Conservation (phyloP, 345 rosid genomes). For the Gossypium turneri region DNA sequence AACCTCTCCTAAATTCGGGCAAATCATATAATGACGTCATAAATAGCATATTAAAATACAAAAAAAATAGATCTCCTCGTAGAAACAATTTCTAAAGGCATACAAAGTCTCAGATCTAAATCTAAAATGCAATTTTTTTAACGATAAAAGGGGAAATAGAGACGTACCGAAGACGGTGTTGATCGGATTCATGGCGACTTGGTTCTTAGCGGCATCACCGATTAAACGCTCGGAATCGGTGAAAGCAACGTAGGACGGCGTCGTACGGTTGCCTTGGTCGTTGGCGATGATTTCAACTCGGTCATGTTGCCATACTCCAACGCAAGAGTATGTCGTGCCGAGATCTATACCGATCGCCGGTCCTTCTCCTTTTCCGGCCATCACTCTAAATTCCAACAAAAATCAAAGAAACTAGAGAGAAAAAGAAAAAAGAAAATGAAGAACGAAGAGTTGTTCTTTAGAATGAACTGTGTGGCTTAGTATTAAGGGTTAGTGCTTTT, state of each 20-base stretch:
- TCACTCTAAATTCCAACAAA: background rate
- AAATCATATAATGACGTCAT: background rate
- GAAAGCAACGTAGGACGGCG: conserved; percentile 15
- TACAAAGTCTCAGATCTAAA: background rate
- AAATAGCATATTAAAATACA: background rate
- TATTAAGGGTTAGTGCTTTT: background rate
- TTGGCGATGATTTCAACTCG: conserved; percentile 15
- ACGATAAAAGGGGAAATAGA: background rate
- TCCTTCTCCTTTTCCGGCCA: conserved; percentile 42
- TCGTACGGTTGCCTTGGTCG: conserved; percentile 14
- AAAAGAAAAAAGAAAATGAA: background rate
- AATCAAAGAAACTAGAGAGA: background rate
- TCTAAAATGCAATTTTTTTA: background rate
- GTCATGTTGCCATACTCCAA: conserved; percentile 18
- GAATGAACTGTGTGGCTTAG: background rate
- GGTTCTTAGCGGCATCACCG: conserved; percentile 13
- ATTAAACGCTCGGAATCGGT: conserved; percentile 14
- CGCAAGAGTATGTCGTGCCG: conserved; percentile 25
- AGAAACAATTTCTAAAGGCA: background rate
- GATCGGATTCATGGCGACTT: conserved; percentile 18
- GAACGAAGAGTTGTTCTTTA: background rate
- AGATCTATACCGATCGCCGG: conserved; percentile 38
- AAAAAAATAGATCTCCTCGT: background rate
- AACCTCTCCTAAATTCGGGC: background rate
- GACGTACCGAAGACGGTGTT: conserved; percentile 17